Evolutionary conservation across 2,329 filamentous ascomycete species (phyloP), one percentile per base, ranked within the genome.

Genomic region (Fusarium veterinarium): DNA sequence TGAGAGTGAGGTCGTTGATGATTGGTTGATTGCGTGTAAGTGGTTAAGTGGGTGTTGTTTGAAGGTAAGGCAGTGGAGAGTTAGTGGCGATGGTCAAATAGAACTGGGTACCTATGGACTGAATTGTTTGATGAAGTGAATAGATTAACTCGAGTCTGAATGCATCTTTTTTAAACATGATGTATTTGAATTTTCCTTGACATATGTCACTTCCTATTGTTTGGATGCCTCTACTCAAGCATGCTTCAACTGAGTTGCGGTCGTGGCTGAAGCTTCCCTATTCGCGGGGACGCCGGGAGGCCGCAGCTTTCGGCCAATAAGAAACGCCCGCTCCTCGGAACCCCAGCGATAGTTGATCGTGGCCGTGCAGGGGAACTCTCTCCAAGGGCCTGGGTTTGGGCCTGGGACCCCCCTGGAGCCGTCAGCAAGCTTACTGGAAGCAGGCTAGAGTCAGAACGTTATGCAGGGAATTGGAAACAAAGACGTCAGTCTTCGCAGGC

Each of bases 221-320:
- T 56, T 56, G 56, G 72, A 73, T 74, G 72, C 75, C 74, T 75
- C 75, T 67, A 40, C 38, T 28, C 51, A 57, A 38, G 37, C 58
- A 57, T 68, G 67, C 71, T 76, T 61, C 42, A 55, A 60, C 65
- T 37, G 52, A 72, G 51, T 56, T 64, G 46, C 45, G 59, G 49
- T 51, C 70, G 76, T 77, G 76, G 76, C 76, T 77, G 74, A 59
- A 75, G 73, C 70, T 60, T 53, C 61, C 65, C 51, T 67, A 60
- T 66, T 69, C 68, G 72, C 74, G 76, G 76, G 58, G 73, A 60
- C 46, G 64, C 75, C 75, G 75, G 75, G 75, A 77, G 75, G 75
- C 75, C 74, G 67, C 76, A 55, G 35, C 45, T 52, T 44, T 42
- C 41, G n/a, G 38, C 74, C 66, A 77, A 76, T 77, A 57, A 75